These are phyloP conservation scores for Ceratorhiza oryzae-sativae DNA, from an alignment of 1,284 basidiomycete genomes.

Conservation along the genomic window DNA sequence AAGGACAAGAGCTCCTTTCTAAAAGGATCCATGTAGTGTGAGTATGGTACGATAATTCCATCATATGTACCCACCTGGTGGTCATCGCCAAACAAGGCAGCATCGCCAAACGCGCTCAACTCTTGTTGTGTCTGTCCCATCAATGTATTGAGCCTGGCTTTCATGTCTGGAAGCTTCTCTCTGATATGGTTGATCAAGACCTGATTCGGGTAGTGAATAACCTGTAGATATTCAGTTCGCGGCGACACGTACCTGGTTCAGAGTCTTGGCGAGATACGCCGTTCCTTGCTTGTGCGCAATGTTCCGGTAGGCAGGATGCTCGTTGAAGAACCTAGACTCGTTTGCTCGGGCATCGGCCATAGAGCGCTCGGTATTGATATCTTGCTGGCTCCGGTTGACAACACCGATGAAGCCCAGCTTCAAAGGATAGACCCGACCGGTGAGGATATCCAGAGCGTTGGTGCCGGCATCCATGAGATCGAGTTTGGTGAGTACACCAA, in stretches of 20 bases:
- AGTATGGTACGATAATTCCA: neutral
- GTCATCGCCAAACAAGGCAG: constrained; percentile 90
- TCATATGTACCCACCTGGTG: constrained; percentile 65
- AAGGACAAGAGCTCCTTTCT: constrained; percentile 84
- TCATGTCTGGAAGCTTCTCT: constrained; percentile 99
- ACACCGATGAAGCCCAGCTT: constrained; percentile 98
- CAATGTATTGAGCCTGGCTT: constrained; percentile 94
- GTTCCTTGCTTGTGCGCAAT: constrained; percentile 98
- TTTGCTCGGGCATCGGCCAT: constrained; percentile 85
- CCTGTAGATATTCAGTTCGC: neutral
- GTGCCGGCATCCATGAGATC: constrained; percentile 99
- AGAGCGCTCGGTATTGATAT: constrained; percentile 90
- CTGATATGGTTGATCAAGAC: constrained; percentile 98
- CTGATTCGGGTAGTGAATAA: constrained; percentile 52
- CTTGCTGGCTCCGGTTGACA: constrained; percentile 96
- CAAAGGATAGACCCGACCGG: constrained; percentile 94
- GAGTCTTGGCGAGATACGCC: constrained; percentile 89
- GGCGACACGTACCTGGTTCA: constrained; percentile 77
- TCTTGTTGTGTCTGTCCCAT: constrained; percentile 99
- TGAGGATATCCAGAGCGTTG: constrained; percentile 95
- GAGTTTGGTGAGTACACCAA: constrained; percentile 95
- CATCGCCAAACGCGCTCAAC: constrained; percentile 93
- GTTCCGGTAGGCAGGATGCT: constrained; percentile 92
- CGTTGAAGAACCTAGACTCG: constrained; percentile 92
- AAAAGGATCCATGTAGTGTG: constrained; percentile 1